Conservation (phyloP, 805 yeast genomes). For the Nakazawaea ishiwadae region DNA sequence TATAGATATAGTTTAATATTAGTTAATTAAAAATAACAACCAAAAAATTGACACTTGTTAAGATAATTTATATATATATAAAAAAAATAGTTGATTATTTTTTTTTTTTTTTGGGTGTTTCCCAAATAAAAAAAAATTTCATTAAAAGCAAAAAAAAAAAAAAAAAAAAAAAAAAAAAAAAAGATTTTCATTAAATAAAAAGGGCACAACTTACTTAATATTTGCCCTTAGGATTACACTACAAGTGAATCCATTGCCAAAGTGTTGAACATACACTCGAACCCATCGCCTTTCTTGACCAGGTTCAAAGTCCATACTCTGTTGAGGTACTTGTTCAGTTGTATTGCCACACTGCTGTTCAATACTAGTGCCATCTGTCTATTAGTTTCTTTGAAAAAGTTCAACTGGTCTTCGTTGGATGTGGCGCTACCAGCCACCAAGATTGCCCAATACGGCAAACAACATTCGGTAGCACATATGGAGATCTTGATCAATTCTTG, state of each 20-base stretch:
- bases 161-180: too few species aligned
- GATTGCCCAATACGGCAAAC: constrained; percentile 10
- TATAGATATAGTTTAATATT: too few species aligned
- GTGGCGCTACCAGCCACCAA: constrained; percentile 11
- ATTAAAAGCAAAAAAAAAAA: too few species aligned
- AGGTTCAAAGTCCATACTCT: constrained; percentile 6
- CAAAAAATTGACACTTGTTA: too few species aligned
- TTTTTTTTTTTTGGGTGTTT: too few species aligned
- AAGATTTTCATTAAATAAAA: too few species aligned
- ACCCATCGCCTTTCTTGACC: constrained; percentile 1
- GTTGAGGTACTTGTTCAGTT: constrained; percentile 7
- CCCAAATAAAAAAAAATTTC: too few species aligned
- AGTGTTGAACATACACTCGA: constrained; percentile 8
- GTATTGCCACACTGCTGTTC: constrained; percentile 4
- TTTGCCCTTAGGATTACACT: too few species aligned
- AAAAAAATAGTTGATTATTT: too few species aligned
- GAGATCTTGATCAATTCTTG: constrained; percentile 5
- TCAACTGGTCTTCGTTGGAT: background rate
- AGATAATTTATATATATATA: too few species aligned
- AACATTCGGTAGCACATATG: constrained; percentile 3
- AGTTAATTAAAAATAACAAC: too few species aligned
- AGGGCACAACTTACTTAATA: too few species aligned
- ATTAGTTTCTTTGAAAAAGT: constrained; percentile 10
- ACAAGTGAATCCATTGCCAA: constrained; percentile 1
- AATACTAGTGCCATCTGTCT: constrained; percentile 2